Evolutionary conservation across 192 early-diverging fungal species (phyloP), one percentile per base, ranked within the genome.

Genomic region (Allomyces macrogynus): DNA sequence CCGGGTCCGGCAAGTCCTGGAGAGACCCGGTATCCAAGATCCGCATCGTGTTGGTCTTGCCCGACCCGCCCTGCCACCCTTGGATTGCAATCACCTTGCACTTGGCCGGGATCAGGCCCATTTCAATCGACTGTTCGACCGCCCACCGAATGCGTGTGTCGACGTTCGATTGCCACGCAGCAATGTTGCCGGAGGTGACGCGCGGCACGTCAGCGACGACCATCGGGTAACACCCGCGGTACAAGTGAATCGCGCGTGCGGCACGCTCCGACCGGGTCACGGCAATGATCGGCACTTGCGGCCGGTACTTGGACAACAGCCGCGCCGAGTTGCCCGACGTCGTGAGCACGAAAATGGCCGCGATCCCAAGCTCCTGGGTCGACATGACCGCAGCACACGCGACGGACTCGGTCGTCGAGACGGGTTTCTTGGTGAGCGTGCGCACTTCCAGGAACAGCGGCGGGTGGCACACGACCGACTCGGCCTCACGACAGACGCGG

Each of bases 401-500:
- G 26, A 96, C 86, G 32, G 93, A 89, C 73, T 99, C 95, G 67
- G 92, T 87, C 57, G 87, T 90, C 61, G 78, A 75, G 43, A 86
- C 84, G 32, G 95, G 93, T 5, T 86, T 76, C 24, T 74, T 69
- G 66, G 89, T 80, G 62, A 86, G 78, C 11, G 86, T 76, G 63
- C 91, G 84, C 57, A 98, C 76, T 69, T 92, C 84, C 72, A 91
- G 88, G 77, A 91, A 98, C 40, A 92, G 81, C 68, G 91, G 89
- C 40, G 90, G 88, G 78, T 99, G 97, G 76, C 90, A 92, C 63
- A 92, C 87, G 65, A 89, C 88, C 4, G 87, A 85, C 76, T 99
- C 95, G 65, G 95, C 92, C 61, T 92, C 80, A 42, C 87, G 75
- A 75, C 91, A 88, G 65, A 95, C 93, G 67, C 88, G 84, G 74